Evolutionary conservation across 768 basidiomycete species (phyloP).

Genomic region (Obba rivulosa): DNA sequence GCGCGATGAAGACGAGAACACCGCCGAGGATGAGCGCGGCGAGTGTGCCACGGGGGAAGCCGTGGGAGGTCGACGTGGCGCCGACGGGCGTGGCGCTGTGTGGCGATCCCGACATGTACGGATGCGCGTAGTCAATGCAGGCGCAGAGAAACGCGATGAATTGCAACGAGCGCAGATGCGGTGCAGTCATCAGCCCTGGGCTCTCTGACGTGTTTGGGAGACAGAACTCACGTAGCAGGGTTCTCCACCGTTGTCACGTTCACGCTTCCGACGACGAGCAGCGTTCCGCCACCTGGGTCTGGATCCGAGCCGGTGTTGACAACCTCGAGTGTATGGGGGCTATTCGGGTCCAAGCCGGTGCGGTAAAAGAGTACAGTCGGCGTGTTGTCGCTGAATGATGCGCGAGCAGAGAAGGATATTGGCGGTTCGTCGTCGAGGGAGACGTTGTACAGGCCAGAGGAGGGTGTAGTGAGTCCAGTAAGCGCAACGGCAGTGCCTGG

Average conservation of each 20-base stretch:
- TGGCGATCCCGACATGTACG: background rate
- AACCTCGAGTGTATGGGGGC: conserved; percentile 46
- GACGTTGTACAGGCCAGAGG: conserved; percentile 55
- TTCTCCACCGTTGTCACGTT: conserved; percentile 38
- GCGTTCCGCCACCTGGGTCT: conserved; percentile 20
- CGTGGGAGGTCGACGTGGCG: conserved; percentile 21
- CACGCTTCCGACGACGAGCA: conserved; percentile 49
- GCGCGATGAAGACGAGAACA: conserved; percentile 43
- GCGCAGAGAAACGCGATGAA: background rate
- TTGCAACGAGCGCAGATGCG: background rate
- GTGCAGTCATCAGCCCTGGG: background rate
- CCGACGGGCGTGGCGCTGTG: conserved; percentile 9
- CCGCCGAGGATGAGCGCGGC: conserved; percentile 60
- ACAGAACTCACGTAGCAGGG: conserved; percentile 28
- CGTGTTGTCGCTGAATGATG: conserved; percentile 43
- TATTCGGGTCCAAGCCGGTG: conserved; percentile 49
- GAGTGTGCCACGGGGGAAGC: conserved; percentile 47
- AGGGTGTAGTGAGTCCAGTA: conserved; percentile 52
- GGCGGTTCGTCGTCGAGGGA: conserved; percentile 34
- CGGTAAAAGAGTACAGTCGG: conserved; percentile 58
- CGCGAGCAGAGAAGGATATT: conserved; percentile 34
- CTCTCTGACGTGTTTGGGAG: too few relatives aligned
- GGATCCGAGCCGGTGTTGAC: conserved; percentile 44
- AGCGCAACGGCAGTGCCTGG: conserved; percentile 60
- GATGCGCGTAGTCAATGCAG: too few relatives aligned